Conservation (phyloP, 176 grass and related monocot species). For the Oryza australiensis region DNA sequence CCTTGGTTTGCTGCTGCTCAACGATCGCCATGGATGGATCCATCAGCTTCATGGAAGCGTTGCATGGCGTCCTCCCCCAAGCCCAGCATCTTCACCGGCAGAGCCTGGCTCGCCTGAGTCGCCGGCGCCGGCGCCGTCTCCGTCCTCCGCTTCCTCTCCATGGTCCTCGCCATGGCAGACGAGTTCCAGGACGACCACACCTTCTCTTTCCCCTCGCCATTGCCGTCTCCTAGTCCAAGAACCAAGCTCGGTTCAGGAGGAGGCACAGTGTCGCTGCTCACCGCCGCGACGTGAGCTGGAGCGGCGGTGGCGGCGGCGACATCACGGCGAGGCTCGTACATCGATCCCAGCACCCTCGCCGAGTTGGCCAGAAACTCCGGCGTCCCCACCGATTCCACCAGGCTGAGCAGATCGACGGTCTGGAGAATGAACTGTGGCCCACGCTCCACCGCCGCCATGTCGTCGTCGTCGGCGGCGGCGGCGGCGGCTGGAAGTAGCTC, state of each 20-base stretch:
- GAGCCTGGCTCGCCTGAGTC: background rate
- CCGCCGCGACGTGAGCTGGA: background rate
- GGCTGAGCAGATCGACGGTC: background rate
- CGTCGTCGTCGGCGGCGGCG: background rate
- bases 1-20: background rate
- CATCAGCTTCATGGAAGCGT: background rate
- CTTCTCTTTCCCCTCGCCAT: background rate
- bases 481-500: background rate
- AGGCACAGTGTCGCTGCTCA: background rate
- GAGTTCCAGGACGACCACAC: background rate
- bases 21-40: background rate
- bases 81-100: background rate
- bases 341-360: background rate
- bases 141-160: constrained; percentile 2
- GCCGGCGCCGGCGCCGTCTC: background rate
- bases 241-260: background rate
- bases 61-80: background rate
- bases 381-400: constrained; percentile 19
- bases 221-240: background rate
- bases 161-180: background rate
- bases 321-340: background rate
- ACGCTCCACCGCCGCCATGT: background rate
- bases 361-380: constrained; percentile 11
- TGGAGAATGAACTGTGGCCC: background rate
- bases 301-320: too few relatives aligned